Conservation (phyloP, 1,284 basidiomycete species). For the Tetrapyrgos nigripes region DNA sequence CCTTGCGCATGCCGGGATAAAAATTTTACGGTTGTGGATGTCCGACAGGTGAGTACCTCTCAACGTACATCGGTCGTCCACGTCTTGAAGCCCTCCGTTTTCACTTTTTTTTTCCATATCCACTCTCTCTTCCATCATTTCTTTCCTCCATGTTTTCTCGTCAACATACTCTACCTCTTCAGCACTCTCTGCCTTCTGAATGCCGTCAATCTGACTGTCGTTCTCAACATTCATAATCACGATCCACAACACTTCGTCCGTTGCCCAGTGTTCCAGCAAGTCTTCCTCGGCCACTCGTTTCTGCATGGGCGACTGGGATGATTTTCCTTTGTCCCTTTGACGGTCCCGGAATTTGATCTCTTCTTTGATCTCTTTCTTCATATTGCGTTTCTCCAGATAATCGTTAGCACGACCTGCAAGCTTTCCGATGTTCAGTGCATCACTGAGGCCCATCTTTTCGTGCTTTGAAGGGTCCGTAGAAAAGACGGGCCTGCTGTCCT, state of each 20-base stretch:
- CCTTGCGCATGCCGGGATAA: too few species aligned
- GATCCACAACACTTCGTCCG: slow-evolving; percentile 25
- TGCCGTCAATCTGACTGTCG: slow-evolving; percentile 24
- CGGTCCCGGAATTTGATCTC: slow-evolving; percentile 4
- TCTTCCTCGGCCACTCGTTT: slow-evolving; percentile 24
- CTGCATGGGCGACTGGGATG: slow-evolving; percentile 6
- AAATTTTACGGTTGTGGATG: too few species aligned
- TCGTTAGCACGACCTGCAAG: neutral
- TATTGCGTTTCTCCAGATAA: neutral
- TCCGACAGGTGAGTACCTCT: too few species aligned
- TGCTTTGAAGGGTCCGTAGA: neutral
- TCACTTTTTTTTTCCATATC: too few species aligned
- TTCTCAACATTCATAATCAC: slow-evolving; percentile 26
- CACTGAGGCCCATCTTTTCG: neutral
- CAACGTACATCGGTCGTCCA: too few species aligned
- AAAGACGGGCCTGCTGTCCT: neutral
- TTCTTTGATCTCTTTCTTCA: neutral
- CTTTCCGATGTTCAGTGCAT: too few species aligned
- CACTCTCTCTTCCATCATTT: too few species aligned
- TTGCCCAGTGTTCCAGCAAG: slow-evolving; percentile 24
- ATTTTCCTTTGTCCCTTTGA: slow-evolving; percentile 3
- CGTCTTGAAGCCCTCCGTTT: too few species aligned
- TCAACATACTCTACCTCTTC: slow-evolving; percentile 6
- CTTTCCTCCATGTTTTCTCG: too few species aligned
- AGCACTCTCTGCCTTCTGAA: slow-evolving; percentile 21